A percentile compares a stretch with the other conserved stretches of the same genome.
phyloP scores from a whole-genome alignment of 2,329 filamentous ascomycete species.

The Diaporthe sp. region DNA sequence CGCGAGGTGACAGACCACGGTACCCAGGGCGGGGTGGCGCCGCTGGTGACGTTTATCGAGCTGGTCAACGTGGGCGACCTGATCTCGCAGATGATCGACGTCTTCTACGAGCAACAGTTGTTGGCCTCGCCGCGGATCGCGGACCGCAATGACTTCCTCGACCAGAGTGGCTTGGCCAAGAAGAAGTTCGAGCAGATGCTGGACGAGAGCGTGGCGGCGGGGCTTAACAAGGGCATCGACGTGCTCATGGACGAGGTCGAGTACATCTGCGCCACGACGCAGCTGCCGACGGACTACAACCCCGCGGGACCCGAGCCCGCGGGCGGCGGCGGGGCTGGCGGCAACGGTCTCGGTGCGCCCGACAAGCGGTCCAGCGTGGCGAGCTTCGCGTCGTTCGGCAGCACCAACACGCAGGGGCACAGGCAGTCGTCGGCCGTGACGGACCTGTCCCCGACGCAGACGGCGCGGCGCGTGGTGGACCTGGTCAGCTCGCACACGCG shows the following conservation, averaged over 20 bases:
- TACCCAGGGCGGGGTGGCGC: constrained; percentile 80
- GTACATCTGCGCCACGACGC: constrained; percentile 90
- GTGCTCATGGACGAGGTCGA: constrained; percentile 99
- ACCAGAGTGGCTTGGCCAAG: constrained; percentile 92
- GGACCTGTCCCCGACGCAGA: constrained; percentile 82
- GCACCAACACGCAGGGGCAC: constrained; percentile 44
- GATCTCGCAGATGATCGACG: constrained; percentile 98
- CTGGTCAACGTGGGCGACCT: constrained; percentile 98
- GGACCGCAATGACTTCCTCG: constrained; percentile 94
- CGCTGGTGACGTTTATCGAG: constrained; percentile 95
- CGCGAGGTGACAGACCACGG: constrained; percentile 82
- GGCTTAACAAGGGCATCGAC: constrained; percentile 97
- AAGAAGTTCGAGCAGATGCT: constrained; percentile 99
- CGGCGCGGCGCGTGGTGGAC: constrained; percentile 84
- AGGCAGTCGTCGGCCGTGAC: constrained; percentile 56
- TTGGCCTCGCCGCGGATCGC: constrained; percentile 85
- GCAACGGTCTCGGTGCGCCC: constrained; percentile 49
- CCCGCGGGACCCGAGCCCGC: constrained; percentile 64
- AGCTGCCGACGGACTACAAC: constrained; percentile 91
- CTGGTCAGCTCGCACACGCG: constrained; percentile 90
- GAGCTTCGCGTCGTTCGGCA: constrained; percentile 40
- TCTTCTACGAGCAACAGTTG: constrained; percentile 94
- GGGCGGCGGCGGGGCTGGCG: constrained; percentile 40
- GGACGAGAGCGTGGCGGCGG: constrained; percentile 94
- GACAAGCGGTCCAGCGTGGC: constrained; percentile 40